Evolutionary conservation across 441 rosid genomes (phyloP).

Genomic region (Capsella rubella): DNA sequence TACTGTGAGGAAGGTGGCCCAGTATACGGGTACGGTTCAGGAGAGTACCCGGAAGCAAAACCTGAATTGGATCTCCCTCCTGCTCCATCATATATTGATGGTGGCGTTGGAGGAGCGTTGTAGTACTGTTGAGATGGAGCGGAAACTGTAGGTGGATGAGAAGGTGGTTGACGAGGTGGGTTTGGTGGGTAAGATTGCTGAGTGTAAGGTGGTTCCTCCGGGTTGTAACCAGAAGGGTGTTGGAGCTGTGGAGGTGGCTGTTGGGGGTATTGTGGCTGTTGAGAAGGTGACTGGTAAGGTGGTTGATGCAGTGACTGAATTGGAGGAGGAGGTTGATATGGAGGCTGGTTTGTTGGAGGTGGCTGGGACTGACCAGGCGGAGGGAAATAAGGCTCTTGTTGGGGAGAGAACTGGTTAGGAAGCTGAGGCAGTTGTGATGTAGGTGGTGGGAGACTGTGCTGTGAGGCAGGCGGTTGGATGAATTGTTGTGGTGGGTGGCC

Average conservation of each 20-base stretch:
- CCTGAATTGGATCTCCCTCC: slow-evolving; percentile 66
- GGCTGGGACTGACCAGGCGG: slow-evolving; percentile 67
- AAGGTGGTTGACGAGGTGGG: slow-evolving; percentile 57
- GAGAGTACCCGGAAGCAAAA: slow-evolving; percentile 66
- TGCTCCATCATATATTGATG: slow-evolving; percentile 66
- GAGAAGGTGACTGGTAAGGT: slow-evolving; percentile 60
- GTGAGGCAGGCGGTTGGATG: slow-evolving; percentile 50
- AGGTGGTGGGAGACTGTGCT: slow-evolving; percentile 60
- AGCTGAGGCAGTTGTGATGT: slow-evolving; percentile 50
- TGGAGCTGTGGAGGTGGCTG: slow-evolving; percentile 64
- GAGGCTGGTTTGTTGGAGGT: slow-evolving; percentile 63
- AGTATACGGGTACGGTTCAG: slow-evolving; percentile 63
- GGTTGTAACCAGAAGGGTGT: slow-evolving; percentile 63
- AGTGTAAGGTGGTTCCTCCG: slow-evolving; percentile 62
- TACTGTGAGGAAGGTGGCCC: slow-evolving; percentile 69
- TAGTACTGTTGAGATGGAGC: slow-evolving; percentile 72
- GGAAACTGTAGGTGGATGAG: slow-evolving; percentile 58
- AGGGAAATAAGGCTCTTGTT: slow-evolving; percentile 71
- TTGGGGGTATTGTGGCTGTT: slow-evolving; percentile 59
- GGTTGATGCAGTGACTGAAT: slow-evolving; percentile 59
- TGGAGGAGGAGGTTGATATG: slow-evolving; percentile 63
- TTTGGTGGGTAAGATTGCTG: slow-evolving; percentile 64
- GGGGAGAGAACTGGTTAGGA: slow-evolving; percentile 73
- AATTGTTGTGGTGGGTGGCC: slow-evolving; percentile 52
- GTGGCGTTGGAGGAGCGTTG: slow-evolving; percentile 60